Percentiles rank a stretch among this genome's conserved stretches.
Evolutionary conservation across 23 red algal genomes (phyloP).

Genomic region (Gracilariopsis chorda): DNA sequence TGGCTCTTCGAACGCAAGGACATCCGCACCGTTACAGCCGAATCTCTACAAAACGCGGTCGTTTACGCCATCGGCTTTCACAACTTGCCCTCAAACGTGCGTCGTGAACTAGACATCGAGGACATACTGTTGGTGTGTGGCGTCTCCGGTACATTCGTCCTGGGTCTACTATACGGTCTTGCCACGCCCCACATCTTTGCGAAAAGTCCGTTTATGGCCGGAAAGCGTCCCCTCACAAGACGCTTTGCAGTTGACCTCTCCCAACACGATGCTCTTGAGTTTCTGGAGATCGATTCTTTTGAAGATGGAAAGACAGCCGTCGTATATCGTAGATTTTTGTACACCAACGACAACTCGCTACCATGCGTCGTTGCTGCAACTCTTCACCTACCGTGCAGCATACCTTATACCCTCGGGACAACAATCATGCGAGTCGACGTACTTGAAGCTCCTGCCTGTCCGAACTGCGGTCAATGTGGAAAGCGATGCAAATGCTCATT

Average conservation of each 20-base stretch:
- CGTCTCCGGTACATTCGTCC: conserved; percentile 23
- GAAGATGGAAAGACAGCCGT: conserved; percentile 51
- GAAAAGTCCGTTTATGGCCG: conserved; percentile 49
- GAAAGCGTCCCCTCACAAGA: conserved; percentile 20
- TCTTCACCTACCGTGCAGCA: conserved; percentile 24
- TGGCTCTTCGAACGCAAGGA: conserved; percentile 40
- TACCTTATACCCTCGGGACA: conserved; percentile 23
- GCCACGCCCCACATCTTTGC: conserved; percentile 52
- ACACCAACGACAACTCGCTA: conserved; percentile 35
- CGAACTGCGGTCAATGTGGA: conserved; percentile 9
- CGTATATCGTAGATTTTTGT: conserved; percentile 48
- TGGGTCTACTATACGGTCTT: conserved; percentile 60
- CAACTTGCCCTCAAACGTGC: background rate
- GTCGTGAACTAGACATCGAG: conserved; percentile 16
- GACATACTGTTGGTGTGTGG: conserved; percentile 57
- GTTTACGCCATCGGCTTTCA: conserved; percentile 37
- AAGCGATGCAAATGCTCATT: conserved; percentile 48
- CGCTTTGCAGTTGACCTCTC: conserved; percentile 67
- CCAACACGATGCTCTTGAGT: conserved; percentile 41
- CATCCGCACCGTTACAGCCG: conserved; percentile 22
- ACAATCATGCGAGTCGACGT: conserved; percentile 42
- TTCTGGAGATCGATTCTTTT: conserved; percentile 65
- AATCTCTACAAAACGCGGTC: background rate
- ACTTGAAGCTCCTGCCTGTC: conserved; percentile 17
- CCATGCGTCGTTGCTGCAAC: conserved; percentile 3